Evolutionary conservation across 2,329 filamentous ascomycete genomes (phyloP).

Genomic region (Paecilomyces formosus): DNA sequence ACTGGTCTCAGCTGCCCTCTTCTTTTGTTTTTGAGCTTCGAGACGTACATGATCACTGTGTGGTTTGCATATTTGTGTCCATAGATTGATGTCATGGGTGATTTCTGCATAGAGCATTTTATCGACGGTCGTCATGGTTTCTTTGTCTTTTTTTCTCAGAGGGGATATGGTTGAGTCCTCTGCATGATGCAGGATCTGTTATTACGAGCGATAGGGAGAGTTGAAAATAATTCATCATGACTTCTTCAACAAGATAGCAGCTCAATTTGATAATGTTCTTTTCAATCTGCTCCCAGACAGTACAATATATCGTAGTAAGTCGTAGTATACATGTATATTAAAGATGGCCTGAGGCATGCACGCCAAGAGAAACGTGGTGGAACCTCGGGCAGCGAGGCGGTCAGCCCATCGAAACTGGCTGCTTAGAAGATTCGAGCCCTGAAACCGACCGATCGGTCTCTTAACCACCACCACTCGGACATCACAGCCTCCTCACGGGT

Average conservation of each 20-base stretch:
- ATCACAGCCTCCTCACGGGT: neutral
- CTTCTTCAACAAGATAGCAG: neutral
- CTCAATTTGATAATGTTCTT: no score
- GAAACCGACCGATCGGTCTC: neutral
- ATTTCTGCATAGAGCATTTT: neutral
- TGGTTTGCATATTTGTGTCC: slow-evolving; percentile 2
- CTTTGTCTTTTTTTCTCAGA: neutral
- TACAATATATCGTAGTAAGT: neutral
- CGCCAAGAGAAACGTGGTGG: neutral
- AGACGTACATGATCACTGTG: slow-evolving; percentile 2
- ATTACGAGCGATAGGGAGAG: neutral
- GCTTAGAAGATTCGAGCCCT: neutral
- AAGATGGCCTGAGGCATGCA: neutral
- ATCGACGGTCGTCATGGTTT: neutral
- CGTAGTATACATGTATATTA: neutral
- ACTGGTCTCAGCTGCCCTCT: neutral
- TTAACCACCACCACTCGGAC: neutral
- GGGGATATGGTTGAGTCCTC: neutral
- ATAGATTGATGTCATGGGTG: neutral
- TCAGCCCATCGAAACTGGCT: neutral
- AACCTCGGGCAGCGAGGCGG: neutral
- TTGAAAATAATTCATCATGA: neutral
- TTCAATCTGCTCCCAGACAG: no score
- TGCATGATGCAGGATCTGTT: neutral
- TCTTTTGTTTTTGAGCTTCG: neutral